These are phyloP conservation scores for Trypanosoma conorhini DNA, from an alignment of 208 protist genomes.

Conservation along the genomic window DNA sequence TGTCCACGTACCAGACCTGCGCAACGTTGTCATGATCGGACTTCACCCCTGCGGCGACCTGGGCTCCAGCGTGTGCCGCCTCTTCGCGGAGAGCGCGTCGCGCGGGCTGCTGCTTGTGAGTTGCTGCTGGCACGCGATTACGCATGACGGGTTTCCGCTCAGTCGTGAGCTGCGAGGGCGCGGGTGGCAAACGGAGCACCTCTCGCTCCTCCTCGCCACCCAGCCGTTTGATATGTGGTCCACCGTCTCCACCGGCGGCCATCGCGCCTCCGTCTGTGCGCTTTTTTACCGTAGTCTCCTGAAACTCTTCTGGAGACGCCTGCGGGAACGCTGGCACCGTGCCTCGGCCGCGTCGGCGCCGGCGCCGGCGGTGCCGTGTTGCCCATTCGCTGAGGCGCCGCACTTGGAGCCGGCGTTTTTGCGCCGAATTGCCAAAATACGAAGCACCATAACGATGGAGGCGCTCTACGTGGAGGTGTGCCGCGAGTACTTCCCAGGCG, in stretches of 20 bases:
- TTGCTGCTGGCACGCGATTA: conserved; percentile 91
- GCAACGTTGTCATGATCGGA: conserved; percentile 71
- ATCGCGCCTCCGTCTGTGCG: conserved; percentile 63
- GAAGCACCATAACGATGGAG: conserved; percentile 58
- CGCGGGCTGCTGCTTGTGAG: conserved; percentile 84
- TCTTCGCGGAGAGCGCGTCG: conserved; percentile 51
- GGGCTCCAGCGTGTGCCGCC: conserved; percentile 76
- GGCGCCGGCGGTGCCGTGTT: not conserved
- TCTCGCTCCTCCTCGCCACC: conserved; percentile 83
- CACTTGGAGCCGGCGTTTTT: conserved; percentile 82
- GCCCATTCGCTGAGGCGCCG: conserved; percentile 43
- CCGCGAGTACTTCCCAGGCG: conserved; percentile 41
- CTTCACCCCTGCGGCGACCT: conserved; percentile 90
- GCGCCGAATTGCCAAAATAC: conserved; percentile 57
- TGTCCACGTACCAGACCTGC: conserved; percentile 68
- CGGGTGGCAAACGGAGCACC: conserved; percentile 43
- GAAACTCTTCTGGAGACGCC: conserved; percentile 53
- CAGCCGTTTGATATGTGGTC: conserved; percentile 88
- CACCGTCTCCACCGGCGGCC: conserved; percentile 53
- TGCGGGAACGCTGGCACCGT: conserved; percentile 30
- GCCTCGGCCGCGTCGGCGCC: not conserved
- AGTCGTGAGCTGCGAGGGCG: conserved; percentile 48
- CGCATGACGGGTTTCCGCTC: conserved; percentile 68
- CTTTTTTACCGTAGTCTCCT: conserved; percentile 86
- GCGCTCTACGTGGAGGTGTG: conserved; percentile 47